Conservation (phyloP, 2,329 filamentous ascomycete species). For the Xylaria sp. region DNA sequence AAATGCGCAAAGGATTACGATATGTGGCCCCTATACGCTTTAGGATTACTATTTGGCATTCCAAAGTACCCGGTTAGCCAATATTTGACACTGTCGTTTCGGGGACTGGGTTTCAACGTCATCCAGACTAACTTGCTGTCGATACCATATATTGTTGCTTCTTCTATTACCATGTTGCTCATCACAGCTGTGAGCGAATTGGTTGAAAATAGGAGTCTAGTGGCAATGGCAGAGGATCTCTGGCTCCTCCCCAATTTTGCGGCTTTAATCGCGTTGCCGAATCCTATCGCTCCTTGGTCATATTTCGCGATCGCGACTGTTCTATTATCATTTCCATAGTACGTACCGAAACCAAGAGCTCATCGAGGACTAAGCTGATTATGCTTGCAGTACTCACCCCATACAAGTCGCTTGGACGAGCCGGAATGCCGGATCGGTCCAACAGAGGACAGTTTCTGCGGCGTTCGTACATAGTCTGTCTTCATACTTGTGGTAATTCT, state of each 20-base stretch:
- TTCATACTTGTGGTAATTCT: conserved; percentile 44
- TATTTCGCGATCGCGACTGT: conserved; percentile 62
- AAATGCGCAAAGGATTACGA: conserved; percentile 61
- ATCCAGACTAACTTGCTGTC: conserved; percentile 65
- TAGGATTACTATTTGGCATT: conserved; percentile 54
- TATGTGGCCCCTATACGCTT: conserved; percentile 57
- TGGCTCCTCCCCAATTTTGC: conserved; percentile 66
- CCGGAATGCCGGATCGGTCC: conserved; percentile 66
- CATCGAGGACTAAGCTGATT: conserved; percentile 1
- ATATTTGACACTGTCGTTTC: conserved; percentile 45
- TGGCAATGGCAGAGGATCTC: conserved; percentile 59
- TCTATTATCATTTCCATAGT: conserved; percentile 63
- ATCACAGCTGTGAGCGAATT: conserved; percentile 63
- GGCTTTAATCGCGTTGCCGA: conserved; percentile 56
- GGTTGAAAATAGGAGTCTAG: conserved; percentile 59
- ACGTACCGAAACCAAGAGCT: conserved; percentile 10
- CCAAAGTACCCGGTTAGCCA: conserved; percentile 56
- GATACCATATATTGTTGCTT: conserved; percentile 59
- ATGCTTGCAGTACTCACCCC: conserved; percentile 55
- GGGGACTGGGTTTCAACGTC: conserved; percentile 48
- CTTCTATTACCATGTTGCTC: conserved; percentile 60
- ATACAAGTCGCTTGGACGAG: conserved; percentile 69
- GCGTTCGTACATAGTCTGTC: conserved; percentile 43
- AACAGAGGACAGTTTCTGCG: conserved; percentile 64
- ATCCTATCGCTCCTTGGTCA: conserved; percentile 55